phyloP scores from a whole-genome alignment of 2,329 filamentous ascomycete species.

The Setomelanomma holmii region DNA sequence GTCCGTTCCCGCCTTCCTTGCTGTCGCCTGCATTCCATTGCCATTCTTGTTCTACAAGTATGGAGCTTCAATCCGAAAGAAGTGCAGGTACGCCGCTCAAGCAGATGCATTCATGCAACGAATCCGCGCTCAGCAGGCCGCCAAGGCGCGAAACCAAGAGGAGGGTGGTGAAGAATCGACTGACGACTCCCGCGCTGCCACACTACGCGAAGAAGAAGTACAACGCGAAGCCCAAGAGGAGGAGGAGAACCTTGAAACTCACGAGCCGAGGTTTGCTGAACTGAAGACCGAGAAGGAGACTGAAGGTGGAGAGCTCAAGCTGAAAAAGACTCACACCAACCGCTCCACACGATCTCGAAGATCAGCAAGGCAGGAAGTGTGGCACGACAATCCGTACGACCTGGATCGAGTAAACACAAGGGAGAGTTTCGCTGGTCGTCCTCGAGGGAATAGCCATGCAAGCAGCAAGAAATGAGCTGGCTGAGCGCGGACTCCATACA shows the following conservation, averaged over 20 bases:
- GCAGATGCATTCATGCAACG: slow-evolving; percentile 66
- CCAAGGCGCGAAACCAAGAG: slow-evolving; percentile 17
- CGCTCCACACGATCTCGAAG: slow-evolving; percentile 34
- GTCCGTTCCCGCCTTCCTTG: slow-evolving; percentile 75
- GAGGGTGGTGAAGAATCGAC: slow-evolving; percentile 14
- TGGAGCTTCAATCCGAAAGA: slow-evolving; percentile 67
- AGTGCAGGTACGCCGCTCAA: slow-evolving; percentile 74
- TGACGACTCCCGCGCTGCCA: slow-evolving; percentile 35
- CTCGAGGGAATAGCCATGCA: slow-evolving; percentile 27
- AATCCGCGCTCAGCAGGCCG: slow-evolving; percentile 47
- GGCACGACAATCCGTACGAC: slow-evolving; percentile 57
- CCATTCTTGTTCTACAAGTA: slow-evolving; percentile 80
- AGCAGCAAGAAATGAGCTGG: slow-evolving; percentile 12
- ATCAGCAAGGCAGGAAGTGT: slow-evolving; percentile 35
- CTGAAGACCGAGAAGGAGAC: slow-evolving; percentile 49
- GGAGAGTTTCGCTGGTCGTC: slow-evolving; percentile 50
- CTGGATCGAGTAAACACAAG: slow-evolving; percentile 58
- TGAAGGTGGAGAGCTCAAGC: slow-evolving; percentile 29
- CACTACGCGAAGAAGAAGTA: slow-evolving; percentile 30
- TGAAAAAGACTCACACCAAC: slow-evolving; percentile 40
- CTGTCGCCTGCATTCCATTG: slow-evolving; percentile 74
- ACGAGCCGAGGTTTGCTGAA: slow-evolving; percentile 44
- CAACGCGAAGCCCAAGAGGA: slow-evolving; percentile 37
- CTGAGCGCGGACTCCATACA: background rate
- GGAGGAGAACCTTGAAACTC: slow-evolving; percentile 26